Evolutionary conservation across 2,329 filamentous ascomycete species (phyloP).

Genomic region (Talaromyces funiculosus): DNA sequence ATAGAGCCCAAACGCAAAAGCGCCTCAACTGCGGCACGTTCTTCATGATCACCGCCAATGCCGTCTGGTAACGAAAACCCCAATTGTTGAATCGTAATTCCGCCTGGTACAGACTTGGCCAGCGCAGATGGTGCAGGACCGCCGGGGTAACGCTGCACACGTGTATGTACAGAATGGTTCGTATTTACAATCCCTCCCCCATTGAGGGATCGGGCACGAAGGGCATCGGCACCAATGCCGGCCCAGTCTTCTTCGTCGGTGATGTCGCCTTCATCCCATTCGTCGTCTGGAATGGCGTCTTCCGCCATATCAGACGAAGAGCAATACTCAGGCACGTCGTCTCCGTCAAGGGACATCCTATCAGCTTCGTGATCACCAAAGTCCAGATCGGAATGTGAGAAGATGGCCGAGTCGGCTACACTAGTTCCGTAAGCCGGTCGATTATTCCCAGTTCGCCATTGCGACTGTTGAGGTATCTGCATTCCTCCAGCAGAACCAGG

Average conservation of each 20-base stretch:
- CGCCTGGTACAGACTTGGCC: slow-evolving; percentile 36
- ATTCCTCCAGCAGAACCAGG: slow-evolving; percentile 43
- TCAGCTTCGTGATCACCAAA: slow-evolving; percentile 73
- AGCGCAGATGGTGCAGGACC: slow-evolving; percentile 35
- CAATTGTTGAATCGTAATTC: slow-evolving; percentile 29
- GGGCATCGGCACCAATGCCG: slow-evolving; percentile 75
- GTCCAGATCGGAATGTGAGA: slow-evolving; percentile 63
- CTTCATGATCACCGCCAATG: slow-evolving; percentile 34
- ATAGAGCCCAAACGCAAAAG: slow-evolving; percentile 45
- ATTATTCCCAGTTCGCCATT: slow-evolving; percentile 26
- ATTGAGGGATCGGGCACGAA: slow-evolving; percentile 60
- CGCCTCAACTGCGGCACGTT: slow-evolving; percentile 46
- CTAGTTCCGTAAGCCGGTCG: slow-evolving; percentile 52
- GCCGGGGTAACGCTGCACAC: slow-evolving; percentile 19
- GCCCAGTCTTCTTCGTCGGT: slow-evolving; percentile 98
- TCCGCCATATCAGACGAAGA: slow-evolving; percentile 70
- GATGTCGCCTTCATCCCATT: slow-evolving; percentile 76
- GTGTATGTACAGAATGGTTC: slow-evolving; percentile 35
- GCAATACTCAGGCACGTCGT: slow-evolving; percentile 52
- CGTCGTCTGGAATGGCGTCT: slow-evolving; percentile 61
- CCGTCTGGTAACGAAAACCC: slow-evolving; percentile 30
- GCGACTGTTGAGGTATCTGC: slow-evolving; percentile 41
- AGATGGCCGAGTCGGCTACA: slow-evolving; percentile 65
- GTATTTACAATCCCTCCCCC: slow-evolving; percentile 37
- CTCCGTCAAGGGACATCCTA: slow-evolving; percentile 85